Base-by-base conservation (phyloP, 1,139 yeast genomes). In the Yamadazyma jaroonii region DNA sequence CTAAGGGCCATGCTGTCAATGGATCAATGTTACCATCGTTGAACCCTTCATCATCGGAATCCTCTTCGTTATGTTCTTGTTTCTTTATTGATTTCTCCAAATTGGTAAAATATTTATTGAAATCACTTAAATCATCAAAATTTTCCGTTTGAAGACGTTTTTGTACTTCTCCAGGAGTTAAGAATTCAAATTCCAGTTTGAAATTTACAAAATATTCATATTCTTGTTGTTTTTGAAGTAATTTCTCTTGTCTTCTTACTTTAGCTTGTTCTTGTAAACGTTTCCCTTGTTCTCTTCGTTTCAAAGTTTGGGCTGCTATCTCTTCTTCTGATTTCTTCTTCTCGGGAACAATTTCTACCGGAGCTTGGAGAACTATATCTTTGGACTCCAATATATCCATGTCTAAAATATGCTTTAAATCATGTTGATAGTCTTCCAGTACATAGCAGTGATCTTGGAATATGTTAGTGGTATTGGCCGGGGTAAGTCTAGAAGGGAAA, bases 181-280 rank as follows among this genome's bases (percentile, higher is more conserved):
- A 61, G 3, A 64, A 63, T 11, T 67, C 66, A 32, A 87, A 59
- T 39, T 77, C 77, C 10, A 67, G 74, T 48, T 72, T 75, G 35
- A 90, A 63, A 25, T 74, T 72, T 2, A 76, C 59, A 54, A 81
- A 89, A 54, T 88, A 87, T 35, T 76, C 84, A 47, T 73, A 77
- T 54, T 92, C 97, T 49, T 83, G 79, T 50, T 89, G 94, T 48
- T 87, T 87, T 53, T 87, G 87, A 20, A 78, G 69, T 37, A 88
- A 64, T 54, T 87, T 89, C 54, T 90, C 97, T 6, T 79, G 61
- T 41, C 98, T 69, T 49, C 83, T 84, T 50, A 81, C 83, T 47
- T 84, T 89, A 0, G 97, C 97, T 60, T 89, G 97, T 52, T 88
- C 95, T 61, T 92, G 97, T 43, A 94, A 69, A 48, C 96, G 71